Percentiles rank a stretch among this genome's conserved stretches.
Conservation (phyloP, 192 early-diverging fungal genomes). For the Backusella circina region DNA sequence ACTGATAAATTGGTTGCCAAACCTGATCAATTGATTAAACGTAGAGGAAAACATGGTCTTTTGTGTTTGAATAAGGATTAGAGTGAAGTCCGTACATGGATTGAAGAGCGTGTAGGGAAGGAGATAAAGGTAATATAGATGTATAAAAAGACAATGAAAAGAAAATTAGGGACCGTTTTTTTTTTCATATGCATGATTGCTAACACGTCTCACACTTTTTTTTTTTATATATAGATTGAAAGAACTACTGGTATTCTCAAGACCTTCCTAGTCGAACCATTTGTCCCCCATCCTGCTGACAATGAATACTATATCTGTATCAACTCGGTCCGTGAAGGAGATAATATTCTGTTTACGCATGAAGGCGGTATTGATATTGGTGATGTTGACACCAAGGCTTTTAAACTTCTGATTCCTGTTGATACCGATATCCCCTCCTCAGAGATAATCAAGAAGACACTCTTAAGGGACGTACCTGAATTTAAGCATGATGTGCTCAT, state of each 20-base stretch:
- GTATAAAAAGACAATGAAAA: not conserved
- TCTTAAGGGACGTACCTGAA: slow-evolving; percentile 69
- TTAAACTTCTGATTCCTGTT: slow-evolving; percentile 82
- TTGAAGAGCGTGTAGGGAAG: slow-evolving; percentile 82
- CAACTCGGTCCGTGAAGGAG: slow-evolving; percentile 92
- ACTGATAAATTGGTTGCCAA: slow-evolving; percentile 89
- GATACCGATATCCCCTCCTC: slow-evolving; percentile 67
- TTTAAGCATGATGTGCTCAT: slow-evolving; percentile 72
- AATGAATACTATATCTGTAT: slow-evolving; percentile 98
- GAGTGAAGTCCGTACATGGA: slow-evolving; percentile 84
- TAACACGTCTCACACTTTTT: not conserved
- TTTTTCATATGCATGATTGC: not conserved
- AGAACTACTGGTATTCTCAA: slow-evolving; percentile 80
- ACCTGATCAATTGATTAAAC: slow-evolving; percentile 98
- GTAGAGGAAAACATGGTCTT: slow-evolving; percentile 93
- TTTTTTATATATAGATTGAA: slow-evolving; percentile 84
- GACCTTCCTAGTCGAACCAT: slow-evolving; percentile 94
- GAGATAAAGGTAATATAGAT: slow-evolving; percentile 61
- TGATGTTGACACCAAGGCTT: slow-evolving; percentile 96
- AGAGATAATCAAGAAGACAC: slow-evolving; percentile 58
- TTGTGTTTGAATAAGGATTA: slow-evolving; percentile 91
- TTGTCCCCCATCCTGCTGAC: slow-evolving; percentile 85
- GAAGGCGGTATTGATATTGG: slow-evolving; percentile 98
- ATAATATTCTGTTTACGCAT: slow-evolving; percentile 95
- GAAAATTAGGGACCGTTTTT: not conserved